phyloP scores from a whole-genome alignment of 2,329 filamentous ascomycete genomes.

The Ophiostoma tasmaniense region DNA sequence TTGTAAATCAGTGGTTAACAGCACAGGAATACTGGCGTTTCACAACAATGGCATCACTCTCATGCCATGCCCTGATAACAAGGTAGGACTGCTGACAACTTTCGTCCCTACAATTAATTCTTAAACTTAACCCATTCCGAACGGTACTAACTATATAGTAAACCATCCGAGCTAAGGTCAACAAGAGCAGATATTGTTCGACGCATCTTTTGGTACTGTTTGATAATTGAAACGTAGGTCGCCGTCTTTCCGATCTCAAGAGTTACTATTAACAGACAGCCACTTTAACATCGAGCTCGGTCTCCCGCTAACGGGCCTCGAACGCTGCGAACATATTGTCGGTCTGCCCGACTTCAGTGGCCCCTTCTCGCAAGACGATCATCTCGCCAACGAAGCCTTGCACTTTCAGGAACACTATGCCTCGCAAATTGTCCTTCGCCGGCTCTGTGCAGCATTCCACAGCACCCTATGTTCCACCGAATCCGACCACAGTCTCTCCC shows the following conservation, averaged over 20 bases:
- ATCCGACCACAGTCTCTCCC: background rate
- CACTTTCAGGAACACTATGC: slow-evolving; percentile 52
- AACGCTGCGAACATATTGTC: slow-evolving; percentile 43
- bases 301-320: slow-evolving; percentile 46
- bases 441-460: slow-evolving; percentile 46
- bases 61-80: slow-evolving; percentile 47
- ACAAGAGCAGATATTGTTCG: slow-evolving; percentile 43
- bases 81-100: no score
- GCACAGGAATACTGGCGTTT: slow-evolving; percentile 52
- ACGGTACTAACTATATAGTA: slow-evolving; percentile 23
- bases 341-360: slow-evolving; percentile 46
- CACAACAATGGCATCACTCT: slow-evolving; percentile 45
- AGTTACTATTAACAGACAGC: slow-evolving; percentile 10
- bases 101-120: no score
- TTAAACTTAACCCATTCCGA: no score
- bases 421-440: slow-evolving; percentile 49
- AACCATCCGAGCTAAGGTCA: slow-evolving; percentile 38
- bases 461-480: slow-evolving; percentile 30
- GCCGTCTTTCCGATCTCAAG: background rate
- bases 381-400: slow-evolving; percentile 40
- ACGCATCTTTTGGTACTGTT: slow-evolving; percentile 49
- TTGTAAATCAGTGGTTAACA: no score
- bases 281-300: slow-evolving; percentile 49
- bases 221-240: slow-evolving; percentile 44
- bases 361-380: slow-evolving; percentile 39